phyloP scores from a whole-genome alignment of 2,329 filamentous ascomycete species.

The Calonectria fujianensis region DNA sequence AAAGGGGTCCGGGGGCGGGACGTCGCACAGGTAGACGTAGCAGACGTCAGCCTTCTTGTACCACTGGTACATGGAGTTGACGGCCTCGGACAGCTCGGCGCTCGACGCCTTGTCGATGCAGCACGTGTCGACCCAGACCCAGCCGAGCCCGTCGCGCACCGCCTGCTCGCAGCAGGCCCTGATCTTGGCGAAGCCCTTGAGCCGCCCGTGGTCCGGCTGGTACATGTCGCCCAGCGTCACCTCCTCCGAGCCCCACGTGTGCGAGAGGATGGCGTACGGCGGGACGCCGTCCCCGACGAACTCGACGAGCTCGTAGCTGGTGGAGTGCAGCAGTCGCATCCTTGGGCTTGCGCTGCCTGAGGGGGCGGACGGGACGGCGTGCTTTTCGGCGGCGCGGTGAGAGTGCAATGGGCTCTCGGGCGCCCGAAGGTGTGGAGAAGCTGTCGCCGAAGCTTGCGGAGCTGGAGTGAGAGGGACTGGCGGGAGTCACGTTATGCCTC shows the following conservation, averaged over 20 bases:
- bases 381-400: neutral
- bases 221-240: conserved; percentile 24
- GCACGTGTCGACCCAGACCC: conserved; percentile 55
- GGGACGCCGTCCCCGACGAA: conserved; percentile 32
- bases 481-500: conserved; percentile 17
- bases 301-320: conserved; percentile 32
- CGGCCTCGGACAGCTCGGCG: conserved; percentile 54
- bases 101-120: conserved; percentile 54
- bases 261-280: conserved; percentile 34
- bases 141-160: conserved; percentile 24
- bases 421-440: conserved; percentile 7
- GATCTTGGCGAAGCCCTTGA: conserved; percentile 37
- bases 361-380: too few species aligned
- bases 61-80: conserved; percentile 56
- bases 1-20: conserved; percentile 28
- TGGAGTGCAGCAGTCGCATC: conserved; percentile 30
- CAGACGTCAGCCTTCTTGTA: conserved; percentile 52
- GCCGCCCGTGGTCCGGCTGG: conserved; percentile 5
- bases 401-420: conserved; percentile 5
- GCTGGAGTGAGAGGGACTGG: neutral
- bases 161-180: conserved; percentile 35
- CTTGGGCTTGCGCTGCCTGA: neutral
- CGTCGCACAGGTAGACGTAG: conserved; percentile 52
- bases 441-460: conserved; percentile 18
- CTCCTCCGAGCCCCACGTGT: conserved; percentile 40